phyloP scores from a whole-genome alignment of 176 grass and related monocot species.

The Hsuehochloa calcarea region DNA sequence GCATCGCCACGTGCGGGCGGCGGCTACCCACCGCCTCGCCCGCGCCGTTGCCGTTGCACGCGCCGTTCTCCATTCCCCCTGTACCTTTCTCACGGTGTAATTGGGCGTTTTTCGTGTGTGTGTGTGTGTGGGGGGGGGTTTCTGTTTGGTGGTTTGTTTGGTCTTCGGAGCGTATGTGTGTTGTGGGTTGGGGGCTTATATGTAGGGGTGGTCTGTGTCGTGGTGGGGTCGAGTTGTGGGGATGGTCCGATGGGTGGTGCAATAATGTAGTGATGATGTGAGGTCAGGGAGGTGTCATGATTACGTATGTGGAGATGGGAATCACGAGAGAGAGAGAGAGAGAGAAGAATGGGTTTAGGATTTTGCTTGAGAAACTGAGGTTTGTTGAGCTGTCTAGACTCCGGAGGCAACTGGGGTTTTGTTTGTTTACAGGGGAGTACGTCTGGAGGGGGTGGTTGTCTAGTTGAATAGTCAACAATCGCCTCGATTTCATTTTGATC shows the following conservation, averaged over 20 bases:
- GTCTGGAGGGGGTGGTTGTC: too few relatives aligned
- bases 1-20: conserved; percentile 47
- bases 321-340: not conserved
- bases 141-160: not conserved
- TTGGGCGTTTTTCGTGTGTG: too few relatives aligned
- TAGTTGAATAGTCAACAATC: too few relatives aligned
- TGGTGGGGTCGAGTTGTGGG: not conserved
- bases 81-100: not conserved
- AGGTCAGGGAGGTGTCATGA: conserved; percentile 12
- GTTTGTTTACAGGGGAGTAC: too few relatives aligned
- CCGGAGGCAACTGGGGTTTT: too few relatives aligned
- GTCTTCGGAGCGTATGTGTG: not conserved
- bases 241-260: not conserved
- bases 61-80: not conserved
- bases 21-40: not conserved
- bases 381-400: too few relatives aligned
- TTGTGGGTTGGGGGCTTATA: not conserved
- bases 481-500: too few relatives aligned
- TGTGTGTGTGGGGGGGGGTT: too few relatives aligned
- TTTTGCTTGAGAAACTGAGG: not conserved
- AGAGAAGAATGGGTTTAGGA: too few relatives aligned
- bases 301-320: not conserved
- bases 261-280: conserved; percentile 31
- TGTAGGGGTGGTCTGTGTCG: not conserved
- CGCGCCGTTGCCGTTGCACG: not conserved